These are phyloP conservation scores for Sporisorium reilianum DNA, from an alignment of 1,284 basidiomycete species.

Conservation along the genomic window DNA sequence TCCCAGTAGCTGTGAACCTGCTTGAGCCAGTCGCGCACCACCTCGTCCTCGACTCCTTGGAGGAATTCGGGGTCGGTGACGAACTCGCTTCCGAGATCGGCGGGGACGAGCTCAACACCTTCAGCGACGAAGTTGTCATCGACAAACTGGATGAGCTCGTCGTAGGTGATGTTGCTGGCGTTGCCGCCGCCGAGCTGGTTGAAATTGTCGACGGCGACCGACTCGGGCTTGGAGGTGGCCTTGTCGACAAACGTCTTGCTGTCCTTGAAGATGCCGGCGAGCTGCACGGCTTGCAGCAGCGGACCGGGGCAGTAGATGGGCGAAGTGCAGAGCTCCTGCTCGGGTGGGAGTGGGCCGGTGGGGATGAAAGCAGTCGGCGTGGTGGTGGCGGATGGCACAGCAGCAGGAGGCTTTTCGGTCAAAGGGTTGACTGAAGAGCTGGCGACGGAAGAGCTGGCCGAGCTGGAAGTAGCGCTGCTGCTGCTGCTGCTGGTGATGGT, in stretches of 20 bases:
- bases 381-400: slow-evolving; percentile 38
- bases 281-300: slow-evolving; percentile 76
- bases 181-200: slow-evolving; percentile 72
- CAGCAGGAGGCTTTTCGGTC: slow-evolving; percentile 42
- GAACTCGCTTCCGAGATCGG: slow-evolving; percentile 75
- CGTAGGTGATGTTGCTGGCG: slow-evolving; percentile 73
- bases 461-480: slow-evolving; percentile 7
- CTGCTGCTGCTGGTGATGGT: slow-evolving; percentile 14
- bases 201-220: slow-evolving; percentile 80
- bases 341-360: slow-evolving; percentile 26
- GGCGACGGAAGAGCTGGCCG: slow-evolving; percentile 24
- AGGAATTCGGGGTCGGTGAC: slow-evolving; percentile 77
- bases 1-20: slow-evolving; percentile 86
- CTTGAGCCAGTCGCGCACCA: slow-evolving; percentile 80
- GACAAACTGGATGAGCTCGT: slow-evolving; percentile 76
- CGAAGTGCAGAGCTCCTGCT: slow-evolving; percentile 53
- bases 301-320: slow-evolving; percentile 65
- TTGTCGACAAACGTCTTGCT: slow-evolving; percentile 90
- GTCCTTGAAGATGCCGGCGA: slow-evolving; percentile 81
- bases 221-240: slow-evolving; percentile 68
- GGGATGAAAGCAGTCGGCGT: slow-evolving; percentile 39
- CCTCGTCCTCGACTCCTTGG: slow-evolving; percentile 78
- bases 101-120: slow-evolving; percentile 81
- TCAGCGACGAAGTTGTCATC: slow-evolving; percentile 84
- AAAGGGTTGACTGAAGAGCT: slow-evolving; percentile 36